A percentile compares a stretch with the other conserved stretches of the same genome.
Conservation (phyloP, 2,329 filamentous ascomycete species). For the Colletotrichum endophyticum region DNA sequence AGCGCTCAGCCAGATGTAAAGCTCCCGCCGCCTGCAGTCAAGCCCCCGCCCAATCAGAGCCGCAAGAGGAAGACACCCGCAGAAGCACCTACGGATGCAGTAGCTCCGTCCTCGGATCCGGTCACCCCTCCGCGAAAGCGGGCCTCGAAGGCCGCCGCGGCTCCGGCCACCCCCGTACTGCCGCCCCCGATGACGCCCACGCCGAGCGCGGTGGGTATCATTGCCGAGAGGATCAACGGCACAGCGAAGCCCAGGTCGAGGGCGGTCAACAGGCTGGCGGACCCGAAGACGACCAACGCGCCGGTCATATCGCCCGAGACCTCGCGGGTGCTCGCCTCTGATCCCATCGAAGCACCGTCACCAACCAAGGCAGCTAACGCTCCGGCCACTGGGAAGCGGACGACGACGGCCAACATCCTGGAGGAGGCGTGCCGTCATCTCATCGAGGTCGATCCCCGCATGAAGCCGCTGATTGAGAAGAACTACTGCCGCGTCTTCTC, state of each 20-base stretch:
- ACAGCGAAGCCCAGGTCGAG: conserved; percentile 40
- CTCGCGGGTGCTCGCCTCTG: conserved; percentile 63
- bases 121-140: conserved; percentile 37
- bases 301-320: conserved; percentile 74
- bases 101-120: conserved; percentile 25
- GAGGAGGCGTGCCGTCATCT: conserved; percentile 78
- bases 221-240: conserved; percentile 33
- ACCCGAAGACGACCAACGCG: conserved; percentile 71
- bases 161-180: conserved; percentile 14
- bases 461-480: conserved; percentile 74
- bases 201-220: conserved; percentile 46
- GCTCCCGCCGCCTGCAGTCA: conserved; percentile 18
- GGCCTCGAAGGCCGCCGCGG: conserved; percentile 20
- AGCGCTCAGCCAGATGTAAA: conserved; percentile 30
- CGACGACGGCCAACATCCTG: conserved; percentile 75
- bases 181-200: conserved; percentile 52
- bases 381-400: conserved; percentile 33
- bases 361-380: conserved; percentile 44
- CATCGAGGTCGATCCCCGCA: conserved; percentile 72
- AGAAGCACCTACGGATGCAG: conserved; percentile 7
- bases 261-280: conserved; percentile 60
- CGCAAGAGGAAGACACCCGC: conserved; percentile 39
- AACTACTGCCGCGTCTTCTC: conserved; percentile 83
- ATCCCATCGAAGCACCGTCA: conserved; percentile 49
- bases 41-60: conserved; percentile 24